Conservation (phyloP, 768 basidiomycete genomes). For the Mycena epipterygia region DNA sequence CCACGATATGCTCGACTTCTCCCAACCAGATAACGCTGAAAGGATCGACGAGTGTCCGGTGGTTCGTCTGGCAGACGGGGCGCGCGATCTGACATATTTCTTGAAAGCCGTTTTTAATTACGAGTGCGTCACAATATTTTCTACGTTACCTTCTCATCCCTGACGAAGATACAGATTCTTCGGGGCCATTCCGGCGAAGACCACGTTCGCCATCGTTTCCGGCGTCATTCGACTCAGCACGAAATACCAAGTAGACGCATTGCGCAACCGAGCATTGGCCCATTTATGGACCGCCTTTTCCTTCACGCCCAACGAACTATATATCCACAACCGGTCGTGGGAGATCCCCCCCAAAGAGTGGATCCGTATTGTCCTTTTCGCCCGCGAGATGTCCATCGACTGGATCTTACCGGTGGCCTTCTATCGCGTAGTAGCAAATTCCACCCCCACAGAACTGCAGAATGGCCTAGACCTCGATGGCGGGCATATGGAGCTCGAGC, state of each 20-base stretch:
- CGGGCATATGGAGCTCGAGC: not conserved
- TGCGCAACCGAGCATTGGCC: conserved; percentile 10
- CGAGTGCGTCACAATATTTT: conserved; percentile 9
- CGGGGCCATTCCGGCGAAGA: not conserved
- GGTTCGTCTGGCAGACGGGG: conserved; percentile 27
- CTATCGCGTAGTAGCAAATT: not conserved
- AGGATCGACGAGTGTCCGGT: conserved; percentile 31
- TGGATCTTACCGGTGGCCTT: conserved; percentile 23
- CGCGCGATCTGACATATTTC: conserved; percentile 13
- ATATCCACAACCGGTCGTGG: not conserved
- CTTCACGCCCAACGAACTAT: not conserved
- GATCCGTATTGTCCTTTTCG: not conserved
- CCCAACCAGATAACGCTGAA: conserved; percentile 2
- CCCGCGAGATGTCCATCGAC: conserved; percentile 16
- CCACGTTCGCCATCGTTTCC: not conserved
- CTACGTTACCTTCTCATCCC: too few species aligned
- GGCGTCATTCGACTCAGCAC: conserved; percentile 23
- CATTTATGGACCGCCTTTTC: conserved; percentile 21
- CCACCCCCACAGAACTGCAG: not conserved
- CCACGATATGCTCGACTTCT: conserved; percentile 28
- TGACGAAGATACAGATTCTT: not conserved
- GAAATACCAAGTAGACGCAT: conserved; percentile 27
- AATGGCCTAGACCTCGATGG: not conserved
- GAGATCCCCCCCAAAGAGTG: not conserved
- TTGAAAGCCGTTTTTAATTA: conserved; percentile 26